Conservation (phyloP, 176 grass and related monocot species). For the Paspalum vaginatum region DNA sequence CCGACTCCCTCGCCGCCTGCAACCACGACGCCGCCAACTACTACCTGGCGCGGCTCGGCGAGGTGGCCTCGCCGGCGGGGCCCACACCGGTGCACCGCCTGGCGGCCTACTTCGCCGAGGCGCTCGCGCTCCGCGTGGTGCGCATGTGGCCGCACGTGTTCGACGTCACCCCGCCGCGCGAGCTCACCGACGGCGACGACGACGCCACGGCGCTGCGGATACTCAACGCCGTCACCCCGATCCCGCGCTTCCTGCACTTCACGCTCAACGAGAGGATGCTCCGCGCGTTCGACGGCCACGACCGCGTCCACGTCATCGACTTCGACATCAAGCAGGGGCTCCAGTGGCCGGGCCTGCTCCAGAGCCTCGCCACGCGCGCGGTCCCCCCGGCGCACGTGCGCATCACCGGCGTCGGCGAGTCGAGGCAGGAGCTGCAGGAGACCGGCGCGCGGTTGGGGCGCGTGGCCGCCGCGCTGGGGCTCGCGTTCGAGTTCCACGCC, state of each 20-base stretch:
- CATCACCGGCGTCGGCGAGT: constrained; percentile 90
- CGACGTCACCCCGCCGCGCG: constrained; percentile 62
- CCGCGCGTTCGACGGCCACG: constrained; percentile 82
- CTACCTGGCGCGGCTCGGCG: constrained; percentile 77
- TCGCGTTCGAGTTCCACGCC: constrained; percentile 87
- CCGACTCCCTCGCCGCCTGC: constrained; percentile 59
- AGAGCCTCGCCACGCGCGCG: constrained; percentile 70
- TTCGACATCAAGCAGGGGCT: constrained; percentile 98
- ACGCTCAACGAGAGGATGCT: constrained; percentile 77
- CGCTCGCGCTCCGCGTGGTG: constrained; percentile 62
- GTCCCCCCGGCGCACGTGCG: constrained; percentile 66
- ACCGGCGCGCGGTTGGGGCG: constrained; percentile 58
- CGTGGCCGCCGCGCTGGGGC: constrained; percentile 60
- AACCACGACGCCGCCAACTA: constrained; percentile 76
- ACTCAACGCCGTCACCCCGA: constrained; percentile 72
- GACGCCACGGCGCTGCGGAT: constrained; percentile 66
- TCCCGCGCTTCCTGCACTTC: constrained; percentile 90
- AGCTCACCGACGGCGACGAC: constrained; percentile 69
- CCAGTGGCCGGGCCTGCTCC: constrained; percentile 88
- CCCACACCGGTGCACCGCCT: constrained; percentile 78
- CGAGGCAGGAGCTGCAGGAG: constrained; percentile 78
- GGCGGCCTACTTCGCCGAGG: constrained; percentile 85
- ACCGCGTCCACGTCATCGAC: constrained; percentile 95
- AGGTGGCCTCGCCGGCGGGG: constrained; percentile 61
- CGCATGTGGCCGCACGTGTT: constrained; percentile 74